These are phyloP conservation scores for Halteria grandinella DNA, from an alignment of 73 alveolate species.

Conservation along the genomic window DNA sequence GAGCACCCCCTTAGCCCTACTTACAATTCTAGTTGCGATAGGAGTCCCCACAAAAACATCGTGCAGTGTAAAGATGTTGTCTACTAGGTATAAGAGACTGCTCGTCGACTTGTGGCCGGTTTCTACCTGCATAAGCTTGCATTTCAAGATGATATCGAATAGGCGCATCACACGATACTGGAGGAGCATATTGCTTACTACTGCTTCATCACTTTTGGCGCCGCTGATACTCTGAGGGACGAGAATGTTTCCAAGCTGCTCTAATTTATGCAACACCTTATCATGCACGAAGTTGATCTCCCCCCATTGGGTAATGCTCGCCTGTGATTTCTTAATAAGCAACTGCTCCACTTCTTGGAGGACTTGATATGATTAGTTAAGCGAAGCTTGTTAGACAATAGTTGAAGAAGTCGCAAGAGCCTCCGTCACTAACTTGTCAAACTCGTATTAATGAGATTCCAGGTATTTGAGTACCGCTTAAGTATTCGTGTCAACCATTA, in stretches of 20 bases:
- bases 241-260: constrained; percentile 32
- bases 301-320: background rate
- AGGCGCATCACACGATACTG: background rate
- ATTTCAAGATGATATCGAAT: background rate
- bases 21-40: constrained; percentile 12
- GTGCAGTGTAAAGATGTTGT: constrained; percentile 7
- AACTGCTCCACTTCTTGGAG: constrained; percentile 42
- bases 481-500: background rate
- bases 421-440: constrained; percentile 20
- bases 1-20: constrained; percentile 21
- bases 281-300: constrained; percentile 15
- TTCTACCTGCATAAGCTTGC: constrained; percentile 25
- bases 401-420: background rate
- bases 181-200: background rate
- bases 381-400: background rate
- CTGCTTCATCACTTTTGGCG: too few species aligned
- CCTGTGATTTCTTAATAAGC: background rate
- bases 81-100: constrained; percentile 12
- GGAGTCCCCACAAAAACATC: constrained; percentile 49
- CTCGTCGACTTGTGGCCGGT: constrained; percentile 62
- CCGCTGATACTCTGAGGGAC: too few species aligned
- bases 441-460: constrained; percentile 26
- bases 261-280: background rate
- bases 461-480: constrained; percentile 24
- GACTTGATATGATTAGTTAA: constrained; percentile 1